phyloP scores from a whole-genome alignment of 1,284 basidiomycete genomes.

The Rhodotorula sp. region DNA sequence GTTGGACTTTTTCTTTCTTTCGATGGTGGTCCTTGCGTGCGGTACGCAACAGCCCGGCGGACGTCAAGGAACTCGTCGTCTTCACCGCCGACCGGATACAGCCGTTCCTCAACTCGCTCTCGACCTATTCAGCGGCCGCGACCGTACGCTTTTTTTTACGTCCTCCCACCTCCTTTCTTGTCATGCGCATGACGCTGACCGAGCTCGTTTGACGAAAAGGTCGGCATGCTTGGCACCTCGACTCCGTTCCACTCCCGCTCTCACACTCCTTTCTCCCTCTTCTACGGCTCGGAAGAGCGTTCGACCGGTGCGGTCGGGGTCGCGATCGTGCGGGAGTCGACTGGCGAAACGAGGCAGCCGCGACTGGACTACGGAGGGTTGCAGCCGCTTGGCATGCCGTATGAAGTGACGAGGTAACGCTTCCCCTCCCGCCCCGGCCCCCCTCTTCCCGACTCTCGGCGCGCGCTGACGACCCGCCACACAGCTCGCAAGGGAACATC shows the following conservation, averaged over 20 bases:
- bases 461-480: neutral
- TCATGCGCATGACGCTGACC: neutral
- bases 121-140: constrained; percentile 6
- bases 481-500: constrained; percentile 38
- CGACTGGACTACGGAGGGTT: constrained; percentile 24
- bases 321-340: constrained; percentile 13
- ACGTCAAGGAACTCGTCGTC: constrained; percentile 30
- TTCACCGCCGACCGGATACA: constrained; percentile 33
- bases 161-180: neutral
- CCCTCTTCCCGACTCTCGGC: neutral
- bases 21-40: too few relatives aligned
- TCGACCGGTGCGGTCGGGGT: constrained; percentile 31
- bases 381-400: constrained; percentile 4
- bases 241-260: constrained; percentile 35
- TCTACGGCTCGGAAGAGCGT: neutral
- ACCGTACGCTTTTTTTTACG: constrained; percentile 1
- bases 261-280: constrained; percentile 21
- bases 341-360: neutral
- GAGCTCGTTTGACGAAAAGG: too few relatives aligned
- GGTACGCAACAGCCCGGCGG: neutral
- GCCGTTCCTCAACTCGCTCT: constrained; percentile 28
- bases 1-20: too few relatives aligned
- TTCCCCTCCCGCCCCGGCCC: too few relatives aligned
- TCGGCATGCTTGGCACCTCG: constrained; percentile 32
- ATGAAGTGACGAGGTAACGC: constrained; percentile 28